Conservation (phyloP, 2,329 filamentous ascomycete genomes). For the Penicillium sp. region DNA sequence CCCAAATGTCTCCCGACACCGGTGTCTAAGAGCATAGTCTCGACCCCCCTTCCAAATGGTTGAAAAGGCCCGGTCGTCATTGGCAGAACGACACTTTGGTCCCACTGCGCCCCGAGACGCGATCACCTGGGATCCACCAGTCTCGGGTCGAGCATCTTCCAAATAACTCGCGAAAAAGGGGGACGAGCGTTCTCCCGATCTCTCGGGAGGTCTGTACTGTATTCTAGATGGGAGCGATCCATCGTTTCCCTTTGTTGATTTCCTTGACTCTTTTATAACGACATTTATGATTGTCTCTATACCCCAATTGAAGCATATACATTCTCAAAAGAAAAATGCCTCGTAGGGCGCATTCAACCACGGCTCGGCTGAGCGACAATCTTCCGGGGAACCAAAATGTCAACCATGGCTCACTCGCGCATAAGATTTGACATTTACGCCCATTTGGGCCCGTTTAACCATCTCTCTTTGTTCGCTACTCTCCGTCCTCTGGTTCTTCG, state of each 20-base stretch:
- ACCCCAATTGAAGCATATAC: background rate
- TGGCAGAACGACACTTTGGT: background rate
- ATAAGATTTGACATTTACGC: background rate
- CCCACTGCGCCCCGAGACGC: background rate
- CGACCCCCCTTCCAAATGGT: background rate
- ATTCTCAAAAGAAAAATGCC: background rate
- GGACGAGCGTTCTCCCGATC: background rate
- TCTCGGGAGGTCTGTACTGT: background rate
- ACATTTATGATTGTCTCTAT: slow-evolving; percentile 3
- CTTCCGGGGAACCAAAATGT: background rate
- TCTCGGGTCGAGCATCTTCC: background rate
- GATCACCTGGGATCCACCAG: background rate
- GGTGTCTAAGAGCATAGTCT: background rate
- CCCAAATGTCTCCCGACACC: slow-evolving; percentile 1
- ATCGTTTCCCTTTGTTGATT: background rate
- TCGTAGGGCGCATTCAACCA: background rate
- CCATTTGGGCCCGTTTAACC: background rate
- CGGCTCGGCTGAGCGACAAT: background rate
- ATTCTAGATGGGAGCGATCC: background rate
- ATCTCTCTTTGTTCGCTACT: background rate
- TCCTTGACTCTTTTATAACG: background rate
- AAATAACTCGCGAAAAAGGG: background rate
- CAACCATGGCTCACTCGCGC: background rate
- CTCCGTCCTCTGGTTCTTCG: too few species aligned
- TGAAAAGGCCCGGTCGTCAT: slow-evolving; percentile 1